Conservation (phyloP, 73 alveolate species). For the Paramecium bursaria region DNA sequence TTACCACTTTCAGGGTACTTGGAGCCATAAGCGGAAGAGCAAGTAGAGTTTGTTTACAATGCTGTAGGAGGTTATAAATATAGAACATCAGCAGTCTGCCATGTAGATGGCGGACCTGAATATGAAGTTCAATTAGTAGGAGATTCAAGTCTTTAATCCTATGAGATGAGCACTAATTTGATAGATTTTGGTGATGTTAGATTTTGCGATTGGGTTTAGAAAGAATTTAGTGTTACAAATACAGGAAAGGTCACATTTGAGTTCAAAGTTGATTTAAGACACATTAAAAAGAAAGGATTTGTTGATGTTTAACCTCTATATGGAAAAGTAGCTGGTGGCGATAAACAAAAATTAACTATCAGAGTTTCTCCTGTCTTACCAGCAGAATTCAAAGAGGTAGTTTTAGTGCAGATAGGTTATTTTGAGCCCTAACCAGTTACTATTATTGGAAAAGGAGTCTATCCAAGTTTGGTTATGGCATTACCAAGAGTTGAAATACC, state of each 20-base stretch:
- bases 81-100: conserved; percentile 97
- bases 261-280: conserved; percentile 87
- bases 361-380: conserved; percentile 98
- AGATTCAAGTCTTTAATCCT: conserved; percentile 93
- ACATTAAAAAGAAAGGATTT: conserved; percentile 93
- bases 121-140: conserved; percentile 98
- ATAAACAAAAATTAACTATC: conserved; percentile 89
- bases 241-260: conserved; percentile 98
- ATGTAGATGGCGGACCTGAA: conserved; percentile 99
- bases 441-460: conserved; percentile 95
- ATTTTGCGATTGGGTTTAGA: conserved; percentile 92
- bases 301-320: conserved; percentile 89
- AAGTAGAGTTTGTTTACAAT: conserved; percentile 93
- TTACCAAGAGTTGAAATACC: conserved; percentile 94
- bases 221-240: conserved; percentile 94
- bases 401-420: conserved; percentile 96
- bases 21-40: conserved; percentile 97
- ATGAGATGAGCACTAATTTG: conserved; percentile 92
- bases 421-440: conserved; percentile 95
- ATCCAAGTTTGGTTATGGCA: conserved; percentile 92
- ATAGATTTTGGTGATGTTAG: conserved; percentile 98
- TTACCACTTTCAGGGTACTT: conserved; percentile 98
- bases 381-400: conserved; percentile 93
- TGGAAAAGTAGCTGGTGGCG: conserved; percentile 95
- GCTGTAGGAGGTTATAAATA: conserved; percentile 95